phyloP scores from a whole-genome alignment of 208 protist species.

The Acanthamoeba healyi region DNA sequence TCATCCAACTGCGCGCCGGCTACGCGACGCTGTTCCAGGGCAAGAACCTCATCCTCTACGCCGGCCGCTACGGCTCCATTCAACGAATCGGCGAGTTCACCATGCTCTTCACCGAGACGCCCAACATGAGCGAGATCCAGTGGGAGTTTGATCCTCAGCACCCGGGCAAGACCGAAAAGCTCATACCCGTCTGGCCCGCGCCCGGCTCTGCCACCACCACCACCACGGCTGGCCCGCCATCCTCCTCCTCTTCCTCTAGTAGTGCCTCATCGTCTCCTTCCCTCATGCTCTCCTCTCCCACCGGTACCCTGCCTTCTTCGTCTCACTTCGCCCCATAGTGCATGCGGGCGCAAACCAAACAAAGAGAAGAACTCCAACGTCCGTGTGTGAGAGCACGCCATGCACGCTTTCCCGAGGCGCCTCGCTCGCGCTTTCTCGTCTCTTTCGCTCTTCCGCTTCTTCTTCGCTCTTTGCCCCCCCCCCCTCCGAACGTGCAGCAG shows the following conservation, averaged over 20 bases:
- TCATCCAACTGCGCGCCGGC: constrained; percentile 56
- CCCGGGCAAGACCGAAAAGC: constrained; percentile 60
- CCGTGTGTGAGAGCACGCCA: too few relatives aligned
- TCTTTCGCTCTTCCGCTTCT: neutral
- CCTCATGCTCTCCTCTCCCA: neutral
- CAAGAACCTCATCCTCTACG: constrained; percentile 71
- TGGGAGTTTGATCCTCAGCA: constrained; percentile 71
- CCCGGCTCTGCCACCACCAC: neutral
- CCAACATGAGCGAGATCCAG: constrained; percentile 65
- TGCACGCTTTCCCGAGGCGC: too few relatives aligned
- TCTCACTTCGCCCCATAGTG: constrained; percentile 18
- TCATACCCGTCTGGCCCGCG: constrained; percentile 54
- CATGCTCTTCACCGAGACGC: constrained; percentile 71
- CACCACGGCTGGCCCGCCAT: neutral
- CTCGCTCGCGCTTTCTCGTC: too few relatives aligned
- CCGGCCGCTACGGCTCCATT: constrained; percentile 60
- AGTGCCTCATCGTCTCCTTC: too few relatives aligned
- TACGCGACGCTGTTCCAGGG: constrained; percentile 70
- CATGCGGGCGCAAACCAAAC: neutral
- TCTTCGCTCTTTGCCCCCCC: neutral
- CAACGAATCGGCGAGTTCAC: constrained; percentile 56
- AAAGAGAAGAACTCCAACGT: too few relatives aligned
- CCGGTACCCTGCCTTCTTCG: neutral
- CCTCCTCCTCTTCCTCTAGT: neutral
- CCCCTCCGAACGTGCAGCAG: too few relatives aligned